Evolutionary conservation across 164 flowering plant genomes (phyloP).

Genomic region (Berberis thunbergii): DNA sequence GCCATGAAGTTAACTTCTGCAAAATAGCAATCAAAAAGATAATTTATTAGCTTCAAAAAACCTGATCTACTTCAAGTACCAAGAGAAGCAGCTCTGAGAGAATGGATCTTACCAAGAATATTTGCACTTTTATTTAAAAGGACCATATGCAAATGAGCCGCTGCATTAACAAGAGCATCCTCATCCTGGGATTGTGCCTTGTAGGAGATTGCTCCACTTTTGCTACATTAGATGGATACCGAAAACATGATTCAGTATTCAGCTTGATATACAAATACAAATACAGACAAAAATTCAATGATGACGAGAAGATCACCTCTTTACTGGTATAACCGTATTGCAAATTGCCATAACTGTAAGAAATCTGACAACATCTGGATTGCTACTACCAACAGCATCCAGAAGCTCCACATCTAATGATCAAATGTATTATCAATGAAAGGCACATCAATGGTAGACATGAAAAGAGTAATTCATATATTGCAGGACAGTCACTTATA

Average conservation of each 20-base stretch:
- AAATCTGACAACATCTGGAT: constrained; percentile 67
- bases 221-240: constrained; percentile 31
- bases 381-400: constrained; percentile 51
- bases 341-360: constrained; percentile 90
- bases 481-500: too few relatives aligned
- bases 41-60: not conserved
- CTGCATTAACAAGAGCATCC: constrained; percentile 97
- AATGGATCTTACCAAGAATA: constrained; percentile 48
- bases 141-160: constrained; percentile 78
- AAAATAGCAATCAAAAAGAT: constrained; percentile 10
- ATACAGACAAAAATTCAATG: too few relatives aligned
- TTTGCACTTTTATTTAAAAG: constrained; percentile 53
- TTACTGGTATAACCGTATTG: constrained; percentile 81
- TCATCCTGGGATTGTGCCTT: constrained; percentile 99
- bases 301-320: constrained; percentile 40
- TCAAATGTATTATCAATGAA: not conserved
- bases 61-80: not conserved
- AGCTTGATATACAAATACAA: too few relatives aligned
- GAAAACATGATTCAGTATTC: not conserved
- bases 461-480: not conserved
- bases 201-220: constrained; percentile 60
- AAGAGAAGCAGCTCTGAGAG: not conserved
- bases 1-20: constrained; percentile 76
- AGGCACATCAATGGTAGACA: not conserved
- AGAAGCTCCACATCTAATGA: constrained; percentile 60